Evolutionary conservation across 371 early-diverging fungal species (phyloP).

Genomic region (Chytridium lagenaria): DNA sequence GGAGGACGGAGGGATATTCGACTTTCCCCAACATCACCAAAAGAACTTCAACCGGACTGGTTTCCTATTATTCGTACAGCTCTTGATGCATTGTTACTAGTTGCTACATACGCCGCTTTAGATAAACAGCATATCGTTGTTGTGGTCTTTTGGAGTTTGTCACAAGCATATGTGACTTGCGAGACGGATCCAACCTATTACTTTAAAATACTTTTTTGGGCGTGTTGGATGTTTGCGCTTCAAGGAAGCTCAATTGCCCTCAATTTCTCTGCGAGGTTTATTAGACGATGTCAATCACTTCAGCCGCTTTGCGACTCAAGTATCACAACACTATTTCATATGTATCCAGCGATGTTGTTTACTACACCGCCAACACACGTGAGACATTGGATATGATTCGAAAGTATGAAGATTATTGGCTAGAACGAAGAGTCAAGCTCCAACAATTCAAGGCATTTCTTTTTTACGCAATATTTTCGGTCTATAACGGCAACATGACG

Average conservation of each 20-base stretch:
- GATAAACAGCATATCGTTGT: neutral
- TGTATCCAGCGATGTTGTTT: too few relatives aligned
- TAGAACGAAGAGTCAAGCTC: neutral
- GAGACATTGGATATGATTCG: neutral
- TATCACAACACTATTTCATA: neutral
- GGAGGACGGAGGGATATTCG: neutral
- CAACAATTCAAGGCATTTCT: neutral
- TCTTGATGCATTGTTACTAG: neutral
- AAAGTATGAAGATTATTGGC: neutral
- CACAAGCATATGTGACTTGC: neutral
- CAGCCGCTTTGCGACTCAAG: neutral
- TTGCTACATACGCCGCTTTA: neutral
- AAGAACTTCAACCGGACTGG: neutral
- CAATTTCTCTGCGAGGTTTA: neutral
- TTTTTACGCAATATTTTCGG: neutral
- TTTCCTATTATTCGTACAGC: neutral
- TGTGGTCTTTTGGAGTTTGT: neutral
- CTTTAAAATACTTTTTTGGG: neutral
- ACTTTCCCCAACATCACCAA: neutral
- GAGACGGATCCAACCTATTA: neutral
- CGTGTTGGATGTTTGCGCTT: neutral
- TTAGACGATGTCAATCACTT: neutral
- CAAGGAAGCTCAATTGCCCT: neutral
- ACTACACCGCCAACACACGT: too few relatives aligned
- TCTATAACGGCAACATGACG: neutral